Evolutionary conservation across 75 land plant genomes (phyloP), one percentile per base, ranked within the genome.

Genomic region (Isoetes taiwanensis): DNA sequence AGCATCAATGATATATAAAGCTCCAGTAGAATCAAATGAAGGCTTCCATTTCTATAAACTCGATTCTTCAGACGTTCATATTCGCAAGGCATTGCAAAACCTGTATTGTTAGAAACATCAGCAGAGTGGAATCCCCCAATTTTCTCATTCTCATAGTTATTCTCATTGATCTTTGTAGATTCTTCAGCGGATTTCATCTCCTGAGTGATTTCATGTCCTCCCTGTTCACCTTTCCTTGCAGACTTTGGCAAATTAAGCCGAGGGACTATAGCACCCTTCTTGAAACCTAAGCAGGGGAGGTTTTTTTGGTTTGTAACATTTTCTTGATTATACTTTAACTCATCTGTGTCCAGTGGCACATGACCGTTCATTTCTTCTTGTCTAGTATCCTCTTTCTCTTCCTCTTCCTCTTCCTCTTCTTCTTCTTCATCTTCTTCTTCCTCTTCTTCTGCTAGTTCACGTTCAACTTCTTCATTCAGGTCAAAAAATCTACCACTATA

Each of bases 391-490:
- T n/a, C n/a, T n/a, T n/a, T n/a, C n/a, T n/a, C n/a, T n/a, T n/a
- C n/a, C n/a, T n/a, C n/a, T n/a, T n/a, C 9, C 32, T 54, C 33
- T 27, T 24, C 11, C n/a, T 26, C 57, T 54, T 9, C 6, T 14
- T 54, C 9, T 48, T 48, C 17, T 37, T 9, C 9, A 10, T 17
- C 17, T 12, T 48, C 20, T 17, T 48, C 17, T 9, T n/a, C 32
- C 11, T 59, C 69, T 52, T 71, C 74, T 16, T 6, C 54, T 28
- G 28, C 74, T n/a, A 71, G 50, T 37, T 71, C 74, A 3, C 57
- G 63, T 50, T 71, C 74, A 27, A 71, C 74, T 56, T 71, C 68
- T 41, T 71, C 74, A 59, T 71, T 71, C 31, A 71, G 14, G 34
- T 71, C 74, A 57, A 63, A 71, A 24, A 71, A 71, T 19, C 61